phyloP scores from a whole-genome alignment of 768 basidiomycete species.

The Trametes sanguinea region DNA sequence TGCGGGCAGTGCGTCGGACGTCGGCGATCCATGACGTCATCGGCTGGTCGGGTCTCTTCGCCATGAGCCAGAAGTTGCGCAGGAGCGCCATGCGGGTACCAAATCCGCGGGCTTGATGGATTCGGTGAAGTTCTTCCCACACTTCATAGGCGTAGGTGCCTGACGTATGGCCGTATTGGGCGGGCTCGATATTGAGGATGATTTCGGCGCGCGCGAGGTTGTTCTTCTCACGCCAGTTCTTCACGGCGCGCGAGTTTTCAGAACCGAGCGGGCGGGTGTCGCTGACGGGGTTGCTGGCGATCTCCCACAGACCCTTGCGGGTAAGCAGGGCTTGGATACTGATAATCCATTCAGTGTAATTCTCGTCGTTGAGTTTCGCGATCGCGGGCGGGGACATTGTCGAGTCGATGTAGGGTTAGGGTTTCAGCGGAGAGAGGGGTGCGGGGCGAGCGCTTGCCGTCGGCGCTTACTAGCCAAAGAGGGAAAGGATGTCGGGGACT shows the following conservation, averaged over 20 bases:
- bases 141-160: slow-evolving; percentile 23
- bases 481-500: neutral
- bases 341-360: slow-evolving; percentile 27
- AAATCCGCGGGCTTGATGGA: slow-evolving; percentile 35
- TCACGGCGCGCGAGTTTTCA: slow-evolving; percentile 5
- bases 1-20: neutral
- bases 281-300: neutral
- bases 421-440: slow-evolving; percentile 5
- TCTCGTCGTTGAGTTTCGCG: slow-evolving; percentile 21
- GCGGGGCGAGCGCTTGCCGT: slow-evolving; percentile 5
- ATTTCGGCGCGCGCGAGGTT: slow-evolving; percentile 30
- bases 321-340: slow-evolving; percentile 21
- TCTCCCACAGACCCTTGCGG: slow-evolving; percentile 23
- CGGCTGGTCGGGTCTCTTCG: slow-evolving; percentile 21
- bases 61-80: slow-evolving; percentile 26
- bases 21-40: slow-evolving; percentile 31
- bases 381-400: slow-evolving; percentile 4
- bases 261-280: slow-evolving; percentile 5
- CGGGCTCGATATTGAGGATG: slow-evolving; percentile 27
- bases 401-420: neutral
- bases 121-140: slow-evolving; percentile 27
- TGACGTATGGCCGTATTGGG: slow-evolving; percentile 29
- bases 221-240: slow-evolving; percentile 11
- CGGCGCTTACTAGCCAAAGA: neutral
- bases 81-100: slow-evolving; percentile 27